These are phyloP conservation scores for Coemansia sp. DNA, from an alignment of 192 early-diverging fungal genomes.

Conservation along the genomic window DNA sequence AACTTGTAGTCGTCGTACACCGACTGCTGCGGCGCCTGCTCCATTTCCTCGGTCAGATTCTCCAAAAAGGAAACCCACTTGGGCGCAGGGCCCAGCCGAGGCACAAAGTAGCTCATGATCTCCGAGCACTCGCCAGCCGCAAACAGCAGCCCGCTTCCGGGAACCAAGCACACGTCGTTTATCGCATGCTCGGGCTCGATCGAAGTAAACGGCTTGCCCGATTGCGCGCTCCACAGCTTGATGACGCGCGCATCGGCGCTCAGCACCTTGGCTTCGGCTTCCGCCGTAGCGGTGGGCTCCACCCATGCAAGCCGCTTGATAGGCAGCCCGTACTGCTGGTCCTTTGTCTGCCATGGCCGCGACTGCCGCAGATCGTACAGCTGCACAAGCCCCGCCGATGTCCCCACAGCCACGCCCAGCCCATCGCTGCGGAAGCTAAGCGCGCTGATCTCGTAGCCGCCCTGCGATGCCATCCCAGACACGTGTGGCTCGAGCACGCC, in stretches of 20 bases:
- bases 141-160: slow-evolving; percentile 83
- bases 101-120: slow-evolving; percentile 93
- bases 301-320: slow-evolving; percentile 87
- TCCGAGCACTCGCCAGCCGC: slow-evolving; percentile 91
- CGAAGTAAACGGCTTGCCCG: slow-evolving; percentile 84
- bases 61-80: slow-evolving; percentile 93
- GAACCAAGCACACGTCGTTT: slow-evolving; percentile 88
- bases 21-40: slow-evolving; percentile 82
- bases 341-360: slow-evolving; percentile 85
- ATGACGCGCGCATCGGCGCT: slow-evolving; percentile 89
- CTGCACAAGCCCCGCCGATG: slow-evolving; percentile 87
- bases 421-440: slow-evolving; percentile 86
- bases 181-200: slow-evolving; percentile 91
- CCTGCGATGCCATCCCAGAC: slow-evolving; percentile 24
- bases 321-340: slow-evolving; percentile 96
- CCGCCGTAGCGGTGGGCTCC: slow-evolving; percentile 37
- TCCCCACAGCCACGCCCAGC: slow-evolving; percentile 83
- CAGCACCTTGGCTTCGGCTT: slow-evolving; percentile 69
- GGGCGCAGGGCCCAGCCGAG: slow-evolving; percentile 89
- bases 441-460: slow-evolving; percentile 66
- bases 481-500: slow-evolving; percentile 68
- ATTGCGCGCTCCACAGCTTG: slow-evolving; percentile 90
- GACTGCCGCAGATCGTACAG: slow-evolving; percentile 91
- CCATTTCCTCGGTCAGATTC: slow-evolving; percentile 92
- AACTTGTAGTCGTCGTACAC: slow-evolving; percentile 99